Evolutionary conservation across 805 yeast genomes (phyloP), one percentile per base, ranked within the genome.

Genomic region (Torulaspora franciscae): DNA sequence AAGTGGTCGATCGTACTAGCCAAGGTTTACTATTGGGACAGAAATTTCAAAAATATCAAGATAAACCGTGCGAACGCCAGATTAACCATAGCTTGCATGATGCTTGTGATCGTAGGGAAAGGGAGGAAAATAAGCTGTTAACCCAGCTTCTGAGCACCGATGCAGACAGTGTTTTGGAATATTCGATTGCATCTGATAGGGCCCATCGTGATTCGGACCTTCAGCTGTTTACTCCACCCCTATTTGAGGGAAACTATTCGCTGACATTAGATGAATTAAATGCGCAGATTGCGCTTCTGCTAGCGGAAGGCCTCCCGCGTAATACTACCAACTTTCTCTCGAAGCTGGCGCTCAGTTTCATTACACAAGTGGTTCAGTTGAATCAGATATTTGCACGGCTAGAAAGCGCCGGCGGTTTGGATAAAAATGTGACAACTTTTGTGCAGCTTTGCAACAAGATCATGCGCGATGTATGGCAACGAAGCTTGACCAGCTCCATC

Each of bases 161-260:
- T 13, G 47, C 48, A 13, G 56, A 52, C 25, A 52, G 56, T 30
- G 56, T 52, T 9, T 40, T 50, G 24, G 49, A 52, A 27, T 52
- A 32, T 36, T 52, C 56, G 7, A 48, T 52, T 9, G 25, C 38
- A 15, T 45, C 49, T 6, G 45, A 42, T 9, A 30, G 36, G 7
- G 39, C 40, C 9, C 26, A 38, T 15, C 13, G 25, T 32, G 48
- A 42, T 17, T 30, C 44, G 10, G 39, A 39, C 3, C 22, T 42
- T 8, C 47, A 45, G 8, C 17, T 42, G 9, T 45, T 45, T 39
- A 40, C 49, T 7, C 47, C 49, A 6, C 25, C 41, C 7, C 40
- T 45, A 3, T 14, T 48, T 4, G 47, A 42, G 11, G 34, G 29
- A 14, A 33, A 24, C n/a, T 15, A 22, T 13, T 32, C 39, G 3